A percentile compares a stretch with the other conserved stretches of the same genome.
These are phyloP conservation scores for Globisporangium abappressorium DNA, from an alignment of 352 stramenopile genomes.

Conservation along the genomic window DNA sequence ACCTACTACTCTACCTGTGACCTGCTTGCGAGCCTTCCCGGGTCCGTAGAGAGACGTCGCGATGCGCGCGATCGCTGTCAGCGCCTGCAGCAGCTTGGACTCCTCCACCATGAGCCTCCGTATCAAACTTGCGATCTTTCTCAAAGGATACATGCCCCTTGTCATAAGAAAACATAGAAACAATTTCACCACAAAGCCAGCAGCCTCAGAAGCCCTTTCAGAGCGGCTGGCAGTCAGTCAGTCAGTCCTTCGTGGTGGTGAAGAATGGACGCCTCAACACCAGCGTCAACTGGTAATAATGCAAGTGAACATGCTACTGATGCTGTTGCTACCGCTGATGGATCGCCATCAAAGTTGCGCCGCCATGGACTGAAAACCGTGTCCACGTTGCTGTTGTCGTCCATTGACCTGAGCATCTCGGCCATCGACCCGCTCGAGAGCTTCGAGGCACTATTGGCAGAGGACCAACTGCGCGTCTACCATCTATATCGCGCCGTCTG, in stretches of 20 bases:
- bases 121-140: neutral
- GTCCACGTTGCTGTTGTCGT: neutral
- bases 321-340: neutral
- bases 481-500: conserved; percentile 9
- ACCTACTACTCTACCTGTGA: conserved; percentile 4
- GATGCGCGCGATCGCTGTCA: conserved; percentile 11
- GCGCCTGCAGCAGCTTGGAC: neutral
- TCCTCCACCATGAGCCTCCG: neutral
- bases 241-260: neutral
- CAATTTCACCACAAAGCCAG: neutral
- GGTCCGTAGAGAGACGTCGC: conserved; percentile 14
- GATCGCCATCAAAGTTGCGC: neutral
- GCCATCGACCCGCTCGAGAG: conserved; percentile 1
- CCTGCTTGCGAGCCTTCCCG: conserved; percentile 16
- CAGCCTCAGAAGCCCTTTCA: neutral
- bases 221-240: neutral
- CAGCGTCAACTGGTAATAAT: neutral
- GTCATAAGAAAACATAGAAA: neutral
- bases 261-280: neutral
- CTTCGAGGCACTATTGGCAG: conserved; percentile 8
- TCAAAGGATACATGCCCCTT: neutral
- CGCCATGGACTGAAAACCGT: neutral
- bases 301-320: neutral
- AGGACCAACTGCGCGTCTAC: conserved; percentile 15
- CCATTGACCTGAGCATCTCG: neutral